Evolutionary conservation across 805 yeast genomes (phyloP), one percentile per base, ranked within the genome.

Genomic region (Millerago galiae): DNA sequence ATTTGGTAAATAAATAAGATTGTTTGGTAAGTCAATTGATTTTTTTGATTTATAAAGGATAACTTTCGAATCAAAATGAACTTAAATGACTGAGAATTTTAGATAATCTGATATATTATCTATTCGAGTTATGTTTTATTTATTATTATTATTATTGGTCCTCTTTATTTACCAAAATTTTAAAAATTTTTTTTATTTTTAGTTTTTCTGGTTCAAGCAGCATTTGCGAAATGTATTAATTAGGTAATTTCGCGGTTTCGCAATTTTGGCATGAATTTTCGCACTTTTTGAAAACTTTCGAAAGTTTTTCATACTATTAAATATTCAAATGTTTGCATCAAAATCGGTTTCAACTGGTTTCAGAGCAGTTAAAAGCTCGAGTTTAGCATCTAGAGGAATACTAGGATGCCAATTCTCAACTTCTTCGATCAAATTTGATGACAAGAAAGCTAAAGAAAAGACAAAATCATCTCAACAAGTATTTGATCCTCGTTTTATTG

Each of bases 401-500:
- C n/a, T 38, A 7, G 16, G 9, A 13, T 32, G 38, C 16, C 31
- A 28, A 30, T 36, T 33, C 33, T 45, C 43, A 30, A 45, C 49
- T 10, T 28, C 24, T 7, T 21, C 24, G 7, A 7, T 21, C 40
- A 21, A 12, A 46, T 3, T 3, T 32, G n/a, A 21, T 29, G 16
- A 42, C 17, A 41, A 41, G 29, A 38, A 35, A 28, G 47, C 32
- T 29, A 39, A 12, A 45, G 40, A 24, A 34, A 47, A 35, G 47
- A 47, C 41, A 35, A 41, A 25, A 14, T 36, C 18, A 41, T 54
- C 50, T 21, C 53, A 51, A 35, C 54, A 54, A 27, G 54, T 51
- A n/a, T 65, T 66, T 44, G 66, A 66, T 43, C 65, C 70, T 14
- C 61, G 70, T 44, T 62, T 63, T 47, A 53, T 67, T 36, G 74